phyloP scores from a whole-genome alignment of 192 early-diverging fungal species.

The Backusella liffmaniae region DNA sequence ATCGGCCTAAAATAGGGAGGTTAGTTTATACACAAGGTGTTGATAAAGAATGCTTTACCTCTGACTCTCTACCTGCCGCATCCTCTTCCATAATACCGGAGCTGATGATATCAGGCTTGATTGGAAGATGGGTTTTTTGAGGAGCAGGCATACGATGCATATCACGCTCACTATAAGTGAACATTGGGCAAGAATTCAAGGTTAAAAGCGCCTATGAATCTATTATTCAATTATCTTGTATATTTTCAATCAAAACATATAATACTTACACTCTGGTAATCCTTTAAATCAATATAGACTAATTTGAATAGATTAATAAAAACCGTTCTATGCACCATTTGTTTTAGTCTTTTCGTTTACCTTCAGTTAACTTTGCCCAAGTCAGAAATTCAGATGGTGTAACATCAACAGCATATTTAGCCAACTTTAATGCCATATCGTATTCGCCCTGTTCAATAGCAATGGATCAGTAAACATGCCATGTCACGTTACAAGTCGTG shows the following conservation, averaged over 20 bases:
- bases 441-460: slow-evolving; percentile 44
- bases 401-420: slow-evolving; percentile 90
- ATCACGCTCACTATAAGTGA: slow-evolving; percentile 86
- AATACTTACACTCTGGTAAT: slow-evolving; percentile 71
- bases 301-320: background rate
- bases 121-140: slow-evolving; percentile 85
- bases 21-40: background rate
- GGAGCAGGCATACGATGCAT: slow-evolving; percentile 90
- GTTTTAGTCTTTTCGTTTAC: background rate
- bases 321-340: background rate
- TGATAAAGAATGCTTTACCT: slow-evolving; percentile 29
- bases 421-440: slow-evolving; percentile 82
- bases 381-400: slow-evolving; percentile 95
- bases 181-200: slow-evolving; percentile 99
- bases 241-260: background rate
- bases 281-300: slow-evolving; percentile 83
- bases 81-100: slow-evolving; percentile 60
- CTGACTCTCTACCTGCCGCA: slow-evolving; percentile 46
- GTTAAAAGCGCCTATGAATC: slow-evolving; percentile 78
- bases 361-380: slow-evolving; percentile 93
- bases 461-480: background rate
- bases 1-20: slow-evolving; percentile 39
- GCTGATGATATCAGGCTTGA: slow-evolving; percentile 74
- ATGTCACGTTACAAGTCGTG: too few relatives aligned
- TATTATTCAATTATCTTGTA: background rate